These are phyloP conservation scores for Backusella sp. DNA, from an alignment of 192 early-diverging fungal species.

Conservation along the genomic window DNA sequence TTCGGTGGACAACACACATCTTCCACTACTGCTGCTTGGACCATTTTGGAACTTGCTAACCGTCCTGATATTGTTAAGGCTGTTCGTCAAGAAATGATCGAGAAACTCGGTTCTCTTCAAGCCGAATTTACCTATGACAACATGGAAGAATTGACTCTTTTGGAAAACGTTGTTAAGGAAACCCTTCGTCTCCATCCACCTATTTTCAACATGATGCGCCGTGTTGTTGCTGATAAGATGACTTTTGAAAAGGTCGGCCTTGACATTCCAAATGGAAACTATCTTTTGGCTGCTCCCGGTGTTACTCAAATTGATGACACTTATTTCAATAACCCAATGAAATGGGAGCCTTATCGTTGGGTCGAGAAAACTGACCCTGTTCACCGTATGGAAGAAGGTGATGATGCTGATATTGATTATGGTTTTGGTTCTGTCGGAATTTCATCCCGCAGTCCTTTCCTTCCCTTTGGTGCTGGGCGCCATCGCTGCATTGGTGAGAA, in stretches of 20 bases:
- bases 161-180: constrained; percentile 88
- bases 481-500: constrained; percentile 98
- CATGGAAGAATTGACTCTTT: constrained; percentile 67
- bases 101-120: constrained; percentile 52
- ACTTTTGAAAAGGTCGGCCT: constrained; percentile 70
- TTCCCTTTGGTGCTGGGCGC: constrained; percentile 96
- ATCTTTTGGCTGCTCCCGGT: constrained; percentile 78
- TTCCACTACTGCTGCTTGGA: constrained; percentile 92
- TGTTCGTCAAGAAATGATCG: constrained; percentile 71
- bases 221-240: constrained; percentile 70
- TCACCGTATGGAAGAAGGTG: constrained; percentile 45
- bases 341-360: constrained; percentile 83
- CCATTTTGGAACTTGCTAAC: constrained; percentile 80
- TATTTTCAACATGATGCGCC: constrained; percentile 91
- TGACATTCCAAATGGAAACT: constrained; percentile 87
- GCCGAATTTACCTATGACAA: constrained; percentile 64
- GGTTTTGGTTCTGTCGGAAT: constrained; percentile 70
- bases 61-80: constrained; percentile 67
- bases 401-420: constrained; percentile 62
- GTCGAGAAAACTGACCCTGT: constrained; percentile 57
- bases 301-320: constrained; percentile 77
- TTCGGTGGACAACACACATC: constrained; percentile 97
- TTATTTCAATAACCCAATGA: constrained; percentile 77
- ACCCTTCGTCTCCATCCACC: constrained; percentile 91
- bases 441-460: constrained; percentile 74